Percentiles rank a stretch among this genome's conserved stretches.
These are phyloP conservation scores for Collybia sp. DNA, from an alignment of 768 basidiomycete species.

Conservation along the genomic window DNA sequence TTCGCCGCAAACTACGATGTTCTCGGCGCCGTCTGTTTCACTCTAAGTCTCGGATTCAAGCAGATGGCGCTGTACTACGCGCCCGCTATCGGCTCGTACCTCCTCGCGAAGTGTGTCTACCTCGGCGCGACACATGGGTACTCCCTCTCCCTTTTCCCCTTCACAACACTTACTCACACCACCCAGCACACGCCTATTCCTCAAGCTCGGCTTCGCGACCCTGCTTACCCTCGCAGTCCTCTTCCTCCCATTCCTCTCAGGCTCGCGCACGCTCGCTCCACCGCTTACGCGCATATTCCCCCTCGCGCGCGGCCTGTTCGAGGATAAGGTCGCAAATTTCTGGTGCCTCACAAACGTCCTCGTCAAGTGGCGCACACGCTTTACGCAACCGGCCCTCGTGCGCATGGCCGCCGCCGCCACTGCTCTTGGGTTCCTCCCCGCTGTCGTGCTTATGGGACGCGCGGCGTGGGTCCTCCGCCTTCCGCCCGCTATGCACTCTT, in stretches of 20 bases:
- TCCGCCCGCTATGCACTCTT: background rate
- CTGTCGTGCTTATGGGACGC: slow-evolving; percentile 38
- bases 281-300: slow-evolving; percentile 86
- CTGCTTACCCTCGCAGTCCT: slow-evolving; percentile 75
- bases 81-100: slow-evolving; percentile 86
- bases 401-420: slow-evolving; percentile 67
- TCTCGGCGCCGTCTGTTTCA: slow-evolving; percentile 74
- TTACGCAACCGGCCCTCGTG: slow-evolving; percentile 43
- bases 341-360: slow-evolving; percentile 93
- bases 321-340: slow-evolving; percentile 96
- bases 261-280: slow-evolving; percentile 44
- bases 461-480: slow-evolving; percentile 26
- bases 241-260: slow-evolving; percentile 68
- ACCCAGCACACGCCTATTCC: no score
- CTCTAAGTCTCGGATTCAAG: slow-evolving; percentile 86
- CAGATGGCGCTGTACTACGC: slow-evolving; percentile 97
- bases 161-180: background rate
- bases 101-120: slow-evolving; percentile 85
- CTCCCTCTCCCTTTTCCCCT: background rate
- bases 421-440: slow-evolving; percentile 64
- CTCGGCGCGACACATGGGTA: slow-evolving; percentile 72
- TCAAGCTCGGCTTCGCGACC: slow-evolving; percentile 25
- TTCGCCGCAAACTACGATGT: slow-evolving; percentile 70
- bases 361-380: slow-evolving; percentile 75
- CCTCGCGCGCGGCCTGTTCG: slow-evolving; percentile 85